Base-by-base conservation (phyloP, 352 stramenopile species). In the Phytophthora kernoviae region DNA sequence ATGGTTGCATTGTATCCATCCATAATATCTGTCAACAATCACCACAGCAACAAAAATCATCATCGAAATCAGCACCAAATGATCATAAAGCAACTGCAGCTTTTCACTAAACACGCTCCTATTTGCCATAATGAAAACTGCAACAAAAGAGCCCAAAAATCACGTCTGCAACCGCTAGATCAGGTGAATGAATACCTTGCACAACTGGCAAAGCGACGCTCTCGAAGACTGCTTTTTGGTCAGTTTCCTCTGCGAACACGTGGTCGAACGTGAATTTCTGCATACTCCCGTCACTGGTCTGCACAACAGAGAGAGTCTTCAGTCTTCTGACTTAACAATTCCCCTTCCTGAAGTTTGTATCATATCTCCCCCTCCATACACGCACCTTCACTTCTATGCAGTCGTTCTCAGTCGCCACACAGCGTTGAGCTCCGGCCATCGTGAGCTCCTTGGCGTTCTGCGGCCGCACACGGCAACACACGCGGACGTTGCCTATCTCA, bases 1-100 rank as follows among this genome's bases (percentile, higher is more conserved):
- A 98, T 96, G 27, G 92, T 98, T 1, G 87, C 93, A 56, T 98
- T 97, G 71, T 98, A 98, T 5, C 93, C 93, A 40, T 89, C 75
- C 70, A 98, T 90, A 30, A 98, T 87, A 68, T 97, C 88, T 91
- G 40, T 15, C 36, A 30, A 30, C 24, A 30, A 30, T 30, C 12
- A 22, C 2, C 47, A 18, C 43, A 37, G 21, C 22, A 62, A 12
- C 18, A 70, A 20, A 46, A 53, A 17, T 9, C 42, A 49, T 62
- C 32, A 70, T n/a, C n/a, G n/a, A n/a, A n/a, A n/a, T n/a, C n/a
- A n/a, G n/a, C n/a, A n/a, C n/a, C n/a, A n/a, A n/a, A n/a, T n/a
- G n/a, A 30, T 44, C 54, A 50, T 2, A 26, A 48, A 45, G 22
- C 8, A 54, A 37, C 7, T 24, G n/a, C 0, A 18, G 18, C 17